phyloP scores from a whole-genome alignment of 2,329 filamentous ascomycete genomes.

The Cordyceps javanica region DNA sequence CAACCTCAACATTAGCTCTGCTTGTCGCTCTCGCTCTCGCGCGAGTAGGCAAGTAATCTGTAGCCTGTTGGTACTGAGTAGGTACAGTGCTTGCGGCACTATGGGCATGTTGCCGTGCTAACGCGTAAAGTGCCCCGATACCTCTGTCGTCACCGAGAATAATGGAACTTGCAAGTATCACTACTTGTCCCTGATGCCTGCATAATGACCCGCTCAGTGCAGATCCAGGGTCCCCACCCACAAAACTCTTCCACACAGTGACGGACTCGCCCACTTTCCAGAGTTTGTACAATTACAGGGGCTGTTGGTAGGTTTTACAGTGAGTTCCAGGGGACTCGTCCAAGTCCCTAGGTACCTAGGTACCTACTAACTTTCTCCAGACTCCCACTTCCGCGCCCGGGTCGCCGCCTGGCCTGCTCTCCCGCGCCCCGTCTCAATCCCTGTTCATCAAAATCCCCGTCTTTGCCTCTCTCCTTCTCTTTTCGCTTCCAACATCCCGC shows the following conservation, averaged over 20 bases:
- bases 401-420: not conserved
- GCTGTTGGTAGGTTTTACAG: no score
- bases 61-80: no score
- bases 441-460: constrained; percentile 1
- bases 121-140: constrained; percentile 7
- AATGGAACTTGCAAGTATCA: not conserved
- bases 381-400: not conserved
- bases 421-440: not conserved
- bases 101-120: not conserved
- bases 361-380: not conserved
- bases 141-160: not conserved
- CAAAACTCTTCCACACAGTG: not conserved
- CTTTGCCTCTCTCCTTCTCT: not conserved
- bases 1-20: no score
- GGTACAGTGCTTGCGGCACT: not conserved
- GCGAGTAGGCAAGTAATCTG: no score
- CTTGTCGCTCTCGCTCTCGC: not conserved
- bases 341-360: not conserved
- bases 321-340: no score
- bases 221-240: constrained; percentile 6
- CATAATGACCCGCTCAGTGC: not conserved
- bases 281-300: no score
- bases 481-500: constrained; percentile 8
- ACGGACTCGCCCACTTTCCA: not conserved
- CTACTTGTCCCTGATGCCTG: not conserved